phyloP scores from a whole-genome alignment of 306 rosid species.

The Lagenaria siceraria region DNA sequence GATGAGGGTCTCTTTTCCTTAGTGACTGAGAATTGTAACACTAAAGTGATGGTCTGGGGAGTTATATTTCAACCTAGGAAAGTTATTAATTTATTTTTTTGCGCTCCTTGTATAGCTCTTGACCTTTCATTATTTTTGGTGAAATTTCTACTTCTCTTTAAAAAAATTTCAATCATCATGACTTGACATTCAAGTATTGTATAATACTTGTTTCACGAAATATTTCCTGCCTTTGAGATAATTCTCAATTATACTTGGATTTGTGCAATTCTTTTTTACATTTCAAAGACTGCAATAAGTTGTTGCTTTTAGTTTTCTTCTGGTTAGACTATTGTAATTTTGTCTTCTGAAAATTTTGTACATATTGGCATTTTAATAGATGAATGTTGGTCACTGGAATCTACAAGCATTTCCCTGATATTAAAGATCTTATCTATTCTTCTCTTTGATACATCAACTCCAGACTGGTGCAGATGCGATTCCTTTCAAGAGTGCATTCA shows the following conservation, averaged over 20 bases:
- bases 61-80: neutral
- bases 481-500: slow-evolving; percentile 78
- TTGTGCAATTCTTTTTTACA: neutral
- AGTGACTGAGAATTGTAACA: neutral
- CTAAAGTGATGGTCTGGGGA: neutral
- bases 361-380: neutral
- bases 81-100: neutral
- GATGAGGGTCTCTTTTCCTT: neutral
- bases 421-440: slow-evolving; percentile 16
- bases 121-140: neutral
- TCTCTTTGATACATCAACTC: slow-evolving; percentile 12
- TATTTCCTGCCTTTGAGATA: neutral
- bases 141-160: neutral
- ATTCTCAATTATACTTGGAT: neutral
- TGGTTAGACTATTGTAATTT: neutral
- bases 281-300: neutral
- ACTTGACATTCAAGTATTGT: neutral
- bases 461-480: slow-evolving; percentile 80
- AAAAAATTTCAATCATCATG: neutral
- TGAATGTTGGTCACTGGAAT: slow-evolving; percentile 5
- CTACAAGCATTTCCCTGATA: neutral
- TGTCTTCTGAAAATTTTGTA: neutral
- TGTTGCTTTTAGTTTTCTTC: slow-evolving; percentile 1
- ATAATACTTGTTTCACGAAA: neutral
- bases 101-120: neutral